Evolutionary conservation across 2,329 filamentous ascomycete species (phyloP).

Genomic region (Penicillium sp.): DNA sequence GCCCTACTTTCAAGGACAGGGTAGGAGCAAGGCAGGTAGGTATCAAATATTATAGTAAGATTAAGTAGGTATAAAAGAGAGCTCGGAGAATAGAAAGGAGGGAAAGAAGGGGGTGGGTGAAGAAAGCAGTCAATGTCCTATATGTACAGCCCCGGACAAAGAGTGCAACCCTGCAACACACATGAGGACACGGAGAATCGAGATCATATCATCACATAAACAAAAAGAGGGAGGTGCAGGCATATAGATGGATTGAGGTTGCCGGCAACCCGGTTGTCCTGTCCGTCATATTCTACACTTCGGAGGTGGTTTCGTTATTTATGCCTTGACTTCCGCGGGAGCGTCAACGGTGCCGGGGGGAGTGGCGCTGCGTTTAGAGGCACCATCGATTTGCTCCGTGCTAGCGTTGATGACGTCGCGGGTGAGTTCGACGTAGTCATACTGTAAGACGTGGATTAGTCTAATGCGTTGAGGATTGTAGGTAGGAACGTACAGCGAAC

Average conservation of each 20-base stretch:
- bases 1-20: neutral
- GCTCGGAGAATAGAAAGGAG: neutral
- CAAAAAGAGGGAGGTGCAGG: neutral
- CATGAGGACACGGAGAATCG: neutral
- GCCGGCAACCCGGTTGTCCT: neutral
- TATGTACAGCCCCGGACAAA: slow-evolving; percentile 1
- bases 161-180: neutral
- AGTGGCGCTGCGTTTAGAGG: slow-evolving; percentile 38
- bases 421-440: slow-evolving; percentile 87
- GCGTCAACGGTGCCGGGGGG: slow-evolving; percentile 28
- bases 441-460: slow-evolving; percentile 48
- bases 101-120: neutral
- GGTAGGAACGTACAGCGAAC: slow-evolving; percentile 67
- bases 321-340: slow-evolving; percentile 31
- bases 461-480: neutral
- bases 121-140: neutral
- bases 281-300: neutral
- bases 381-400: slow-evolving; percentile 30
- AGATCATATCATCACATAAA: neutral
- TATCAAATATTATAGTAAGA: slow-evolving; percentile 1
- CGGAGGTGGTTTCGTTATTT: neutral
- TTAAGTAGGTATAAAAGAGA: neutral
- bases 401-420: slow-evolving; percentile 63
- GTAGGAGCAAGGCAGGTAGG: neutral
- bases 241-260: neutral